phyloP scores from a whole-genome alignment of 352 stramenopile genomes.

The Phytophthora sojae region DNA sequence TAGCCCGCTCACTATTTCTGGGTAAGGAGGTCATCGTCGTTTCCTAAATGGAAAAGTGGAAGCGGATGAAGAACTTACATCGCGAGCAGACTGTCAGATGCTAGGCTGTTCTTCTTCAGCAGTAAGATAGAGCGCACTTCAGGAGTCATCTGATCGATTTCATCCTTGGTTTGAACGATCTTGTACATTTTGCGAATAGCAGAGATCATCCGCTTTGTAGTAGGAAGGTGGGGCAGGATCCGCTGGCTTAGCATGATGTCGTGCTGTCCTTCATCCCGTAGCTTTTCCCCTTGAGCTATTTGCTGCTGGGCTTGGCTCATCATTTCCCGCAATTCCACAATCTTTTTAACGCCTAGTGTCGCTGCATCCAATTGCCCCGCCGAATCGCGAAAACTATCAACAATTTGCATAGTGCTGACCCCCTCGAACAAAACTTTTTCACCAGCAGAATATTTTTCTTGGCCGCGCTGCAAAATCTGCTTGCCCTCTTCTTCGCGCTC shows the following conservation, averaged over 20 bases:
- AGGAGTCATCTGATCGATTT: slow-evolving; percentile 71
- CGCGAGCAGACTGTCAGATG: slow-evolving; percentile 10
- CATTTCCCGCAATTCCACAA: slow-evolving; percentile 60
- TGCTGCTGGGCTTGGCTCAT: slow-evolving; percentile 54
- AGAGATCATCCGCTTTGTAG: slow-evolving; percentile 64
- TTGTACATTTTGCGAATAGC: slow-evolving; percentile 66
- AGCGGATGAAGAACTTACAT: background rate
- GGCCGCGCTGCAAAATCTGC: slow-evolving; percentile 62
- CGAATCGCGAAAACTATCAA: slow-evolving; percentile 57
- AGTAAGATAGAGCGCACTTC: slow-evolving; percentile 54
- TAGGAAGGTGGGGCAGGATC: slow-evolving; percentile 63
- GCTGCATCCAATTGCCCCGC: slow-evolving; percentile 61
- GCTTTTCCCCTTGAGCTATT: slow-evolving; percentile 37
- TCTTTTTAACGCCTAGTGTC: slow-evolving; percentile 65
- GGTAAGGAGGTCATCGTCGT: slow-evolving; percentile 2
- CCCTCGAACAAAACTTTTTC: slow-evolving; percentile 64
- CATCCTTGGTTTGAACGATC: slow-evolving; percentile 73
- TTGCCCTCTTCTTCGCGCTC: slow-evolving; percentile 74
- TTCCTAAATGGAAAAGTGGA: slow-evolving; percentile 4
- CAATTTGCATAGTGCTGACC: slow-evolving; percentile 39
- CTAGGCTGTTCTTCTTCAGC: slow-evolving; percentile 30
- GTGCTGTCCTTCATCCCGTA: slow-evolving; percentile 50
- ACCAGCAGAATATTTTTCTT: slow-evolving; percentile 59
- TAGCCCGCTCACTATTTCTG: slow-evolving; percentile 32
- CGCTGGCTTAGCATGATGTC: slow-evolving; percentile 50